Conservation (phyloP, 108 stramenopile species). For the Nitzschia inconspicua region DNA sequence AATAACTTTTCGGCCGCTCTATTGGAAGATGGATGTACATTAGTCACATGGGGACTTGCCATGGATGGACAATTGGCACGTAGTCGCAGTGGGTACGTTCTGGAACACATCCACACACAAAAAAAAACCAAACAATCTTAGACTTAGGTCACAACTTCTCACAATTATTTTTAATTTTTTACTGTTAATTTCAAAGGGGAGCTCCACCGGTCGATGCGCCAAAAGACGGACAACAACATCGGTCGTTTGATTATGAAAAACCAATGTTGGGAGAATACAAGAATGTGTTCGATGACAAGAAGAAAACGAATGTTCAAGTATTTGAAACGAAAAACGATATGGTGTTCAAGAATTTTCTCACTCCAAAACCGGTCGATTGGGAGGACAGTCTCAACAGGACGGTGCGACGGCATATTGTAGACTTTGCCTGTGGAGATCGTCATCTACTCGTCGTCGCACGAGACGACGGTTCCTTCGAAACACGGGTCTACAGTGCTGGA, state of each 20-base stretch:
- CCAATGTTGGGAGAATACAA: no score
- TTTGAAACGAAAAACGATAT: neutral
- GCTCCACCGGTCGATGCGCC: neutral
- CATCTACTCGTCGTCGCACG: conserved; percentile 81
- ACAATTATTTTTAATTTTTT: no score
- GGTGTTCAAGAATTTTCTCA: conserved; percentile 26
- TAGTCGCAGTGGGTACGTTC: conserved; percentile 15
- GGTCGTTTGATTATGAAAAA: no score
- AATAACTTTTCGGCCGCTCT: conserved; percentile 51
- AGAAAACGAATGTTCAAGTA: no score
- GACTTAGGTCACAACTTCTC: no score
- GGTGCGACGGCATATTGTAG: conserved; percentile 27
- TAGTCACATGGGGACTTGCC: conserved; percentile 67
- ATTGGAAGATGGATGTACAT: conserved; percentile 40
- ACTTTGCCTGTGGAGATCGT: conserved; percentile 76
- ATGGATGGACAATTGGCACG: conserved; percentile 26
- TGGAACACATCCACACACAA: neutral
- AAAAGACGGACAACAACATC: neutral
- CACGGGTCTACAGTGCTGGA: conserved; percentile 70
- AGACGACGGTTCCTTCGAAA: conserved; percentile 17
- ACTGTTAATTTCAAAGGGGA: no score
- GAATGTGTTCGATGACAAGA: no score
- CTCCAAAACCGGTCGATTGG: conserved; percentile 26
- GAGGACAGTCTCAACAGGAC: neutral
- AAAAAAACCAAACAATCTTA: neutral